Evolutionary conservation across 2,329 filamentous ascomycete genomes (phyloP).

Genomic region (Neonectria magnoliae): DNA sequence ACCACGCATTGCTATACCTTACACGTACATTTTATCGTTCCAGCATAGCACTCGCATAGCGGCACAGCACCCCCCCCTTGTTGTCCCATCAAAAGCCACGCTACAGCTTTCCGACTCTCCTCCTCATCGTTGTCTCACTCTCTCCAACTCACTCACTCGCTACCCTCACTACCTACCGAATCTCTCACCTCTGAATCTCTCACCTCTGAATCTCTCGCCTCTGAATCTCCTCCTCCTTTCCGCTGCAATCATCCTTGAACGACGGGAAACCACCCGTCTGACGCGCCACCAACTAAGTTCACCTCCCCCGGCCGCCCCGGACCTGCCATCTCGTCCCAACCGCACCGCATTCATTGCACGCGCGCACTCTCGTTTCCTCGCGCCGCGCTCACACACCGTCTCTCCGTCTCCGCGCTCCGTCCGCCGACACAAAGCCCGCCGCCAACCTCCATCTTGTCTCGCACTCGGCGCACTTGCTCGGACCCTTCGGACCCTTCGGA

Average conservation of each 20-base stretch:
- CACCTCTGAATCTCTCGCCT: too few species aligned
- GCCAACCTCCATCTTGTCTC: not conserved
- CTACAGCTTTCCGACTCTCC: not conserved
- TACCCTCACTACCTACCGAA: too few species aligned
- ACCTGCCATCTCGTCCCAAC: not conserved
- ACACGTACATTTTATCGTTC: not conserved
- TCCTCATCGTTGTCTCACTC: not conserved
- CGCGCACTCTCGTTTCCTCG: not conserved
- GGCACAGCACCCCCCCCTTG: not conserved
- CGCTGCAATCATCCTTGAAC: not conserved
- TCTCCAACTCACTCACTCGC: not conserved
- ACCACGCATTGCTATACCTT: not conserved
- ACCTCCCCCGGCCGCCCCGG: not conserved
- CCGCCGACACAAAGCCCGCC: not conserved
- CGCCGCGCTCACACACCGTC: not conserved
- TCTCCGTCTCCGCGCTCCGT: not conserved
- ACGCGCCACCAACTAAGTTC: not conserved
- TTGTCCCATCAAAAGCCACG: not conserved
- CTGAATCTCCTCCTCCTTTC: not conserved
- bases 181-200: not conserved
- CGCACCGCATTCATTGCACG: not conserved
- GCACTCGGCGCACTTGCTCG: not conserved
- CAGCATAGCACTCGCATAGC: not conserved
- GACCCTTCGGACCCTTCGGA: constrained; percentile 6
- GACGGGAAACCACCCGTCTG: not conserved